Evolutionary conservation across 768 basidiomycete species (phyloP), one percentile per base, ranked within the genome.

Genomic region (Hortiboletus campestris): DNA sequence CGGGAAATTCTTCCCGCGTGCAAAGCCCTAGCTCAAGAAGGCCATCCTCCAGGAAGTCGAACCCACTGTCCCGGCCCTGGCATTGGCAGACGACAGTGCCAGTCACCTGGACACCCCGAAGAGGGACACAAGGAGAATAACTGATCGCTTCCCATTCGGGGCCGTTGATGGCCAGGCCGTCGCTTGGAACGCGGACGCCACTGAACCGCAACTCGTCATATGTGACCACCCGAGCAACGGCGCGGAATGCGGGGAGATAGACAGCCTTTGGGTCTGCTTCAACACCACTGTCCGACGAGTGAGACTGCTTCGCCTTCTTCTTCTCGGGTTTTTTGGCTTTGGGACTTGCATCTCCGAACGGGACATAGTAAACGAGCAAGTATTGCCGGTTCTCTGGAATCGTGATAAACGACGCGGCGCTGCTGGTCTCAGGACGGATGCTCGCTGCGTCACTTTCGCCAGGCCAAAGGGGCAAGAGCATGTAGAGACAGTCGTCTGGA

Each of bases 401-500:
- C 2, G 80, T 77, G 36, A 82, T 72, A 28, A 67, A 43, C 13
- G 80, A 75, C 32, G 72, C 62, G 5, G 67, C 43, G 64, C 61
- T 61, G 47, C 60, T 65, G 11, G 56, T 55, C 14, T 67, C 64
- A 14, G 53, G 13, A 9, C 45, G 66, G 65, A 54, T 56, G 55
- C 45, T 66, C 58, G 43, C 75, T 72, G 80, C 65, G 67, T 89
- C 88, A 1, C 83, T 88, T 60, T 88, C 86, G 17, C 85, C 81
- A 10, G 86, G 84, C 89, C 90, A 93, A n/a, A 93, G 76, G 16
- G 91, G 91, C 17, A 93, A 76, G 25, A 91, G 78, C 91, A 93
- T 92, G 67, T 86, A 90, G 49, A 91, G 74, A 22, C 83, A 82
- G 14, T 91, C 88, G 6, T 80, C 71, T 0, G 86, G 86, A 36